Percentiles rank a stretch among this genome's conserved stretches.
Evolutionary conservation across 345 rosid species (phyloP).

Genomic region (Cardiospermum halicacabum): DNA sequence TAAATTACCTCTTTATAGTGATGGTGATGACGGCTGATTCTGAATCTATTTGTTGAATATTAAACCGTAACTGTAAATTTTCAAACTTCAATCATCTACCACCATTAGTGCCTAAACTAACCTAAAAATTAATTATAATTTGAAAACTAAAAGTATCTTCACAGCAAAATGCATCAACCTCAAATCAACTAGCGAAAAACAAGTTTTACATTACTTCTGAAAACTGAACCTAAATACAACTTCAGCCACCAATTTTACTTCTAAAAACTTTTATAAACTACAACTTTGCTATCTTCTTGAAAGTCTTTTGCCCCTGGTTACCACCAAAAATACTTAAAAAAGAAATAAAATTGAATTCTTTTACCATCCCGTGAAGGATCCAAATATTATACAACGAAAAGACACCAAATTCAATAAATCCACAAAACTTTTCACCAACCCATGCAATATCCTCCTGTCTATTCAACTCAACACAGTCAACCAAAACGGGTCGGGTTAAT

Average conservation of each 20-base stretch:
- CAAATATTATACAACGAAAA: constrained; percentile 66
- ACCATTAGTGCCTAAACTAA: background rate
- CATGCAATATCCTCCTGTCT: constrained; percentile 18
- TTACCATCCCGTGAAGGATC: constrained; percentile 88
- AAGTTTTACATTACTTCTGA: background rate
- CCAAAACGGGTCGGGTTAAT: constrained; percentile 8
- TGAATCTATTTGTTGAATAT: no score
- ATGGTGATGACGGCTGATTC: no score
- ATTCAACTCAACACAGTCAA: constrained; percentile 20
- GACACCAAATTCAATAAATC: constrained; percentile 81
- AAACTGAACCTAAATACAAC: background rate
- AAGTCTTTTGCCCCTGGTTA: background rate
- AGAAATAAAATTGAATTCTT: background rate
- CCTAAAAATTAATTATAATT: background rate
- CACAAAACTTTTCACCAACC: constrained; percentile 47
- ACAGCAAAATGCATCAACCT: no score
- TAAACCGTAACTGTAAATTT: background rate
- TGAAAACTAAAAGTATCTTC: no score
- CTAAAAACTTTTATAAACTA: background rate
- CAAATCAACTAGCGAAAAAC: background rate
- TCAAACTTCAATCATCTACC: background rate
- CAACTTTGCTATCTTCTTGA: background rate
- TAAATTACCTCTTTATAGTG: no score
- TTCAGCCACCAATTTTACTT: background rate
- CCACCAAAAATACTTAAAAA: background rate